Evolutionary conservation across 2,329 filamentous ascomycete species (phyloP).

Genomic region (Xylariaceae sp.): DNA sequence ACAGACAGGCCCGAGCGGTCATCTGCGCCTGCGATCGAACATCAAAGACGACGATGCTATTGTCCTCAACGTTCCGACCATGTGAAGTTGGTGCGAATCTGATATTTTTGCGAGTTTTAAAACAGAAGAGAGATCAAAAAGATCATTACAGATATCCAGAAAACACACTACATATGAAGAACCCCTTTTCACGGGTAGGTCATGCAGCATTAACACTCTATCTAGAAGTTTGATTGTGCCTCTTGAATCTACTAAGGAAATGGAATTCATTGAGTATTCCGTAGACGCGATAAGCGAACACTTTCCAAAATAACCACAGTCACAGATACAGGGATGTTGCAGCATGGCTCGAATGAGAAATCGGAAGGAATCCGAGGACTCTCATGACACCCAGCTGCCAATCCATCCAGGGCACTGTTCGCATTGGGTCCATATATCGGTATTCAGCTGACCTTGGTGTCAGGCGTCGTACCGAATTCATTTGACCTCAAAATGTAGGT

Average conservation of each 20-base stretch:
- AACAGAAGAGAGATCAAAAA: too few species aligned
- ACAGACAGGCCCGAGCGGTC: neutral
- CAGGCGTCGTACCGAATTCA: neutral
- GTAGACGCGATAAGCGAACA: neutral
- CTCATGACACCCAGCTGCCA: neutral
- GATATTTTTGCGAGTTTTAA: too few species aligned
- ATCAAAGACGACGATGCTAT: neutral
- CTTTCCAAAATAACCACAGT: neutral
- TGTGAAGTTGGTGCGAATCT: too few species aligned
- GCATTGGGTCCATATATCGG: neutral
- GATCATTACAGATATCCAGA: too few species aligned
- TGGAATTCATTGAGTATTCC: too few species aligned
- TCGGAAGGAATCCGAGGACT: neutral
- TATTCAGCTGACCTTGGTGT: neutral
- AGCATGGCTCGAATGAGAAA: neutral
- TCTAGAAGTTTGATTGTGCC: too few species aligned
- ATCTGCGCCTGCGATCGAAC: neutral
- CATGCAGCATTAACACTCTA: too few species aligned
- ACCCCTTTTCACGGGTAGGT: too few species aligned
- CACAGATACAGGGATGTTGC: neutral
- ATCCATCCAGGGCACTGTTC: neutral
- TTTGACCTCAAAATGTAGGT: neutral
- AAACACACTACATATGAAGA: too few species aligned
- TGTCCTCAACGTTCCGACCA: neutral
- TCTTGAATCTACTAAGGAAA: too few species aligned